Percentiles rank a stretch among this genome's conserved stretches.
phyloP scores from a whole-genome alignment of 495 filamentous ascomycete genomes.

The Penicillium cinerascens region DNA sequence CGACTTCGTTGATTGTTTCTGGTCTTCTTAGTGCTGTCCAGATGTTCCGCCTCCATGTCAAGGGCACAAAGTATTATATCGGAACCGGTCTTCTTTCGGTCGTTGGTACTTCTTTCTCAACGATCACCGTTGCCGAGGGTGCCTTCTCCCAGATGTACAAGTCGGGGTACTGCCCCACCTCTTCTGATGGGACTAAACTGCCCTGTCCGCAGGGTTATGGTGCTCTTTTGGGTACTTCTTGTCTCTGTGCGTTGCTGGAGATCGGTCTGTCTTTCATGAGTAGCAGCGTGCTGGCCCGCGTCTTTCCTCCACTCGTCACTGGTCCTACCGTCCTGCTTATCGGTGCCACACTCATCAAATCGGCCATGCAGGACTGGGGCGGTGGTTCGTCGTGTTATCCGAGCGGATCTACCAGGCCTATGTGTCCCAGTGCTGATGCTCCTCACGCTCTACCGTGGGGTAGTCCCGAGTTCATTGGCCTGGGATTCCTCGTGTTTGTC shows the following conservation, averaged over 20 bases:
- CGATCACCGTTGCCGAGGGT: slow-evolving; percentile 78
- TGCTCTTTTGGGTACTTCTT: slow-evolving; percentile 72
- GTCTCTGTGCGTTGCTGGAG: slow-evolving; percentile 46
- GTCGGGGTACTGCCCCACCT: slow-evolving; percentile 70
- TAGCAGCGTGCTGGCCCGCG: slow-evolving; percentile 61
- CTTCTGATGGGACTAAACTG: slow-evolving; percentile 58
- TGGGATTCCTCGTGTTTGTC: slow-evolving; percentile 88
- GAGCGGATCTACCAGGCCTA: slow-evolving; percentile 40
- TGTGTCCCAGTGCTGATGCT: slow-evolving; percentile 69
- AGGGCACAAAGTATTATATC: slow-evolving; percentile 76
- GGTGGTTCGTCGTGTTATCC: slow-evolving; percentile 72
- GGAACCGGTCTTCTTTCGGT: slow-evolving; percentile 88
- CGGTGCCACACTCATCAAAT: slow-evolving; percentile 69
- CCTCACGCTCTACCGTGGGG: slow-evolving; percentile 88
- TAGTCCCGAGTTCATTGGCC: slow-evolving; percentile 78
- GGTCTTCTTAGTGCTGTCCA: slow-evolving; percentile 77
- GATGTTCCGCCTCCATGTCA: slow-evolving; percentile 81
- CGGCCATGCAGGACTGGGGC: slow-evolving; percentile 80
- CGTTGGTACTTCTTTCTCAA: slow-evolving; percentile 81
- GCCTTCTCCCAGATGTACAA: slow-evolving; percentile 82
- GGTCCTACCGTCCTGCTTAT: slow-evolving; percentile 79
- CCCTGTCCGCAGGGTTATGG: slow-evolving; percentile 86
- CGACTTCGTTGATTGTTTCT: slow-evolving; percentile 82
- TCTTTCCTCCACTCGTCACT: slow-evolving; percentile 89
- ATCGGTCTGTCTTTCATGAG: slow-evolving; percentile 53